Percentiles rank a stretch among this genome's conserved stretches.
These are phyloP conservation scores for Alternaria viburni DNA, from an alignment of 2,329 filamentous ascomycete species.

Conservation along the genomic window DNA sequence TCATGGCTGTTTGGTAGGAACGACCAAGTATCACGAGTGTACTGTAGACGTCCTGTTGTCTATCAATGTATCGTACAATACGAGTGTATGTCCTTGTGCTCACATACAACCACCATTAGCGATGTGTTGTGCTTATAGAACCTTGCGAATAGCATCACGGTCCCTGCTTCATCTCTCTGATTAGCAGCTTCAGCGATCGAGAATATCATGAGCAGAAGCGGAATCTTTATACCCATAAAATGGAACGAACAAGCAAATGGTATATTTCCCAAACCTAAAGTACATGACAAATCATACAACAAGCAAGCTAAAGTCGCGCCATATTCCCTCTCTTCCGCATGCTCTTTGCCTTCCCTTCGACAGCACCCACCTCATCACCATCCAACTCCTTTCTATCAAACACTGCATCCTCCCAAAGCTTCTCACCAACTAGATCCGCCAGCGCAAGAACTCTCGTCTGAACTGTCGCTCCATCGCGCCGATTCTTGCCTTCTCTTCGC, in stretches of 20 bases:
- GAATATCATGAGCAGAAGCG: not conserved
- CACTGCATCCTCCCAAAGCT: constrained; percentile 64
- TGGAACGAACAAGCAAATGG: not conserved
- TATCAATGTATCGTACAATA: too few species aligned
- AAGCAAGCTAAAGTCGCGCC: constrained; percentile 35
- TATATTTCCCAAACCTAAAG: not conserved
- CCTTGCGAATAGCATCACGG: not conserved
- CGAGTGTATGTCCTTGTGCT: not conserved
- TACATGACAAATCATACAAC: not conserved
- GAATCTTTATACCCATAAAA: not conserved
- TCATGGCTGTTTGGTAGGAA: not conserved
- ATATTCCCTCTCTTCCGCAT: constrained; percentile 44
- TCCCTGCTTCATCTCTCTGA: not conserved
- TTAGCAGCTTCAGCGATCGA: too few species aligned
- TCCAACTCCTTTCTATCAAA: constrained; percentile 10
- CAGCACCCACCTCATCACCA: constrained; percentile 13
- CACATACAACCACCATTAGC: not conserved
- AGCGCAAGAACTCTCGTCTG: constrained; percentile 79
- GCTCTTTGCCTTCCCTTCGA: constrained; percentile 30
- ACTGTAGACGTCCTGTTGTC: too few species aligned
- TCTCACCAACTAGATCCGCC: constrained; percentile 73
- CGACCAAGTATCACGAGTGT: not conserved
- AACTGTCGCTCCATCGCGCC: constrained; percentile 90
- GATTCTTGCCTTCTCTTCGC: constrained; percentile 91
- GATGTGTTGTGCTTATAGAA: not conserved